phyloP scores from a whole-genome alignment of 2,329 filamentous ascomycete genomes.

The Hypoxylon sp. region DNA sequence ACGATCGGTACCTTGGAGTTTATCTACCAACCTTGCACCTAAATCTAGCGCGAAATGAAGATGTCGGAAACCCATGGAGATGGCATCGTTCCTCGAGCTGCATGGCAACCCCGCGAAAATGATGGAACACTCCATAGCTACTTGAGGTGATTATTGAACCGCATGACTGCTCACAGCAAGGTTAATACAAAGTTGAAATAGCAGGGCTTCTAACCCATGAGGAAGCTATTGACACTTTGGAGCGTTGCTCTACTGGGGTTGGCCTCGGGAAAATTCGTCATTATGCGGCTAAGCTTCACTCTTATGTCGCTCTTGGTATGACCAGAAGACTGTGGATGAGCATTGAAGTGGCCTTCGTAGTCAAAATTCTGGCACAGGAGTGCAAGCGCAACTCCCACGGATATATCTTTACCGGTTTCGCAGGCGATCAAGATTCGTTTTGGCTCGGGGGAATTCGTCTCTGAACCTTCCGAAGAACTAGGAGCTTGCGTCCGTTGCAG shows the following conservation, averaged over 20 bases:
- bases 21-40: not conserved
- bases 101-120: not conserved
- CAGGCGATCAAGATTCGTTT: slow-evolving; percentile 72
- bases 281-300: slow-evolving; percentile 83
- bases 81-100: not conserved
- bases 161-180: not conserved
- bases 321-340: slow-evolving; percentile 26
- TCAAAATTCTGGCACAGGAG: slow-evolving; percentile 80
- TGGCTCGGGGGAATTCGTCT: not conserved
- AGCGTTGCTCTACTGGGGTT: slow-evolving; percentile 88
- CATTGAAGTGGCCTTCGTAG: slow-evolving; percentile 65
- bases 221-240: slow-evolving; percentile 90
- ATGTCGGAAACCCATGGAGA: not conserved
- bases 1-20: not conserved
- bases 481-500: slow-evolving; percentile 46
- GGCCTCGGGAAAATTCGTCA: slow-evolving; percentile 80
- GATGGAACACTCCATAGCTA: not conserved
- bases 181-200: not conserved
- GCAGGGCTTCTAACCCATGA: slow-evolving; percentile 69
- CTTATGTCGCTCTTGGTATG: slow-evolving; percentile 84
- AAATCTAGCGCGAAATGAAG: not conserved
- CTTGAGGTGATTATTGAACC: not conserved
- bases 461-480: slow-evolving; percentile 46
- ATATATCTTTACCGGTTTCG: slow-evolving; percentile 82
- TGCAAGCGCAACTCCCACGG: slow-evolving; percentile 81